Percentiles rank a stretch among this genome's conserved stretches.
Evolutionary conservation across 176 grass and related monocot genomes (phyloP).

Genomic region (Oryza australiensis): DNA sequence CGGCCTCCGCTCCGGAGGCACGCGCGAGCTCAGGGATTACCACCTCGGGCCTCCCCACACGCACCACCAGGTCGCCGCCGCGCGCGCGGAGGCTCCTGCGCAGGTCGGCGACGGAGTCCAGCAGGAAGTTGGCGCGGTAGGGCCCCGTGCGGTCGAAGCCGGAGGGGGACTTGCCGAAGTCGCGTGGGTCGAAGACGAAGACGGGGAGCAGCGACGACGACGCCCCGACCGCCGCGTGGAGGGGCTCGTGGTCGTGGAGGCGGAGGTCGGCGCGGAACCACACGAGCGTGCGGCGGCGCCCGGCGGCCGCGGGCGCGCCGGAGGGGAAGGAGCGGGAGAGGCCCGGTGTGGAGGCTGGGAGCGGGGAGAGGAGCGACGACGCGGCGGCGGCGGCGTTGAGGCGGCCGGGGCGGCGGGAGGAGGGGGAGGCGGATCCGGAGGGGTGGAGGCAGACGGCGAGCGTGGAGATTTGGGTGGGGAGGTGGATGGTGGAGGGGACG

Average conservation of each 20-base stretch:
- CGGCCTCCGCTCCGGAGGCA: conserved; percentile 55
- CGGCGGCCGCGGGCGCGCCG: conserved; percentile 44
- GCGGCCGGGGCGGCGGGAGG: conserved; percentile 24
- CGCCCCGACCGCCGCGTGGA: conserved; percentile 44
- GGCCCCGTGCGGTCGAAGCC: conserved; percentile 73
- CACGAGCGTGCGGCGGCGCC: conserved; percentile 70
- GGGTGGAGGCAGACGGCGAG: conserved; percentile 59
- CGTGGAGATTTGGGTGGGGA: conserved; percentile 59
- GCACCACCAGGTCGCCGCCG: conserved; percentile 78
- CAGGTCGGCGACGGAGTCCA: conserved; percentile 87
- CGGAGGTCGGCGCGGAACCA: conserved; percentile 87
- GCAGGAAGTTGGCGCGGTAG: conserved; percentile 70
- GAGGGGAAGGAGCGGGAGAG: conserved; percentile 51
- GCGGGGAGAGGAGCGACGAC: conserved; percentile 55
- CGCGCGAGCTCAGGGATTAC: conserved; percentile 78
- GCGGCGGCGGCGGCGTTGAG: conserved; percentile 54
- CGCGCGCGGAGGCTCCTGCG: conserved; percentile 59
- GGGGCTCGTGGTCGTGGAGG: conserved; percentile 77
- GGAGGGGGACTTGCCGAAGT: conserved; percentile 63
- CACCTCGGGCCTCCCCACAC: conserved; percentile 78
- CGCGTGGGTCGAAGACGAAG: conserved; percentile 77
- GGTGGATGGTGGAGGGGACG: conserved; percentile 51
- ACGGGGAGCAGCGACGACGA: conserved; percentile 79
- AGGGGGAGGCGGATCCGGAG: conserved; percentile 28
- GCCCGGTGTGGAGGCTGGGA: conserved; percentile 42